Evolutionary conservation across 2,329 filamentous ascomycete genomes (phyloP).

Genomic region (Lachnellula willkommii): DNA sequence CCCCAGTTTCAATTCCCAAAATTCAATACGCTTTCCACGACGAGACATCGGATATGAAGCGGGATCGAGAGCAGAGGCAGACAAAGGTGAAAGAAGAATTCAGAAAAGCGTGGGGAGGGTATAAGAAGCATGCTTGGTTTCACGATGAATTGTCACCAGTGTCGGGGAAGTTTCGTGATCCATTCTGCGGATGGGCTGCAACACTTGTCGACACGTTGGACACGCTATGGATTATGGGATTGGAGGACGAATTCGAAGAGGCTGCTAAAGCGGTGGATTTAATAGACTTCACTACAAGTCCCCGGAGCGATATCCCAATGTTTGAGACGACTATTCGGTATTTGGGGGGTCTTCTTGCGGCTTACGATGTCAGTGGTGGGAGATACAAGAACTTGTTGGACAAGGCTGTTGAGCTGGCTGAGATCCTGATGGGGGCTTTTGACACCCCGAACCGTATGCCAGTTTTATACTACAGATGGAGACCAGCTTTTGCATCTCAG

Average conservation of each 20-base stretch:
- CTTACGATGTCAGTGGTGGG: conserved; percentile 77
- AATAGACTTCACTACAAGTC: conserved; percentile 78
- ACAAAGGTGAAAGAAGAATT: conserved; percentile 68
- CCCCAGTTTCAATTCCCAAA: conserved; percentile 63
- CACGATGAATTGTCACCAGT: conserved; percentile 83
- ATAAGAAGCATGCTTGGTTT: conserved; percentile 72
- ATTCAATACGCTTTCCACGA: conserved; percentile 70
- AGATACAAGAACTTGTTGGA: conserved; percentile 61
- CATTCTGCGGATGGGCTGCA: conserved; percentile 88
- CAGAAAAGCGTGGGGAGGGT: conserved; percentile 74
- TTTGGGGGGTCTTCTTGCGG: conserved; percentile 76
- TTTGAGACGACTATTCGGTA: conserved; percentile 94
- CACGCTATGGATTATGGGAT: conserved; percentile 80
- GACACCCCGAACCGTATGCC: conserved; percentile 94
- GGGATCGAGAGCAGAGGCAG: conserved; percentile 59
- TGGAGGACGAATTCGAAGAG: conserved; percentile 73
- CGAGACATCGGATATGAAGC: conserved; percentile 56
- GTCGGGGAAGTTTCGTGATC: conserved; percentile 61
- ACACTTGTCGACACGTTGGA: conserved; percentile 79
- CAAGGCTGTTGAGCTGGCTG: conserved; percentile 67
- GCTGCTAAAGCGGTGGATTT: conserved; percentile 62
- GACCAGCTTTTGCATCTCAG: conserved; percentile 57
- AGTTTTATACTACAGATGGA: conserved; percentile 73
- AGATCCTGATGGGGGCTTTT: conserved; percentile 67
- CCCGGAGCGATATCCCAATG: conserved; percentile 67